Conservation (phyloP, 306 rosid species). For the Prunus padus region DNA sequence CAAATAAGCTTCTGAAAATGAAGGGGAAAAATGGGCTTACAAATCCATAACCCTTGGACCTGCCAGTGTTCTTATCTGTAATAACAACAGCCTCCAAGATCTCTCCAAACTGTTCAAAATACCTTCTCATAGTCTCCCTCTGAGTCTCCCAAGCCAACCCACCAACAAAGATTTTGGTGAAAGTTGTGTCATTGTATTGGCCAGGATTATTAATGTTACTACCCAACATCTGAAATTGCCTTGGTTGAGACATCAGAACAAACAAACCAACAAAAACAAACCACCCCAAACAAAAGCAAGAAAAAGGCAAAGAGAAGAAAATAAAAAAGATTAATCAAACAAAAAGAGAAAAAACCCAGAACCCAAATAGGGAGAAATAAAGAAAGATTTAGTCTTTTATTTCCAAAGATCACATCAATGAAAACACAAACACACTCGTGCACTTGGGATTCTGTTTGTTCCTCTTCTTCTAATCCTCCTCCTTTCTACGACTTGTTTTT, state of each 20-base stretch:
- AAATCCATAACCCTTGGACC: conserved; percentile 99
- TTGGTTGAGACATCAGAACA: conserved; percentile 62
- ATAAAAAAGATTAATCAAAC: background rate
- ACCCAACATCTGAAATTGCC: conserved; percentile 67
- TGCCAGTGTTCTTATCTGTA: conserved; percentile 84
- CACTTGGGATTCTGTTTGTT: conserved; percentile 40
- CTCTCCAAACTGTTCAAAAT: conserved; percentile 94
- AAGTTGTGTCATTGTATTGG: conserved; percentile 78
- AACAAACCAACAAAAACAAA: background rate
- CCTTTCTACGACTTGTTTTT: conserved; percentile 6
- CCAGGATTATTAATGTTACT: conserved; percentile 35
- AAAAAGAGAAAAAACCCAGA: conserved; percentile 16
- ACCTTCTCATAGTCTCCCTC: conserved; percentile 80
- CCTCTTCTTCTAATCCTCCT: background rate
- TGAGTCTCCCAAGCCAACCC: conserved; percentile 99
- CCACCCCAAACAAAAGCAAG: conserved; percentile 6
- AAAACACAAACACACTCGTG: conserved; percentile 53
- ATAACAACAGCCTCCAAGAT: conserved; percentile 96
- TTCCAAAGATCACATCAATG: conserved; percentile 49
- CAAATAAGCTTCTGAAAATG: background rate
- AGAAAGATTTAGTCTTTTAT: conserved; percentile 31
- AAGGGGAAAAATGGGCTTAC: conserved; percentile 47
- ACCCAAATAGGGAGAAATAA: conserved; percentile 26
- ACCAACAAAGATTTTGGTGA: conserved; percentile 92
- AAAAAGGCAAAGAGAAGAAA: too few species aligned